phyloP scores from a whole-genome alignment of 768 basidiomycete genomes.

The Tulasnella sp. region DNA sequence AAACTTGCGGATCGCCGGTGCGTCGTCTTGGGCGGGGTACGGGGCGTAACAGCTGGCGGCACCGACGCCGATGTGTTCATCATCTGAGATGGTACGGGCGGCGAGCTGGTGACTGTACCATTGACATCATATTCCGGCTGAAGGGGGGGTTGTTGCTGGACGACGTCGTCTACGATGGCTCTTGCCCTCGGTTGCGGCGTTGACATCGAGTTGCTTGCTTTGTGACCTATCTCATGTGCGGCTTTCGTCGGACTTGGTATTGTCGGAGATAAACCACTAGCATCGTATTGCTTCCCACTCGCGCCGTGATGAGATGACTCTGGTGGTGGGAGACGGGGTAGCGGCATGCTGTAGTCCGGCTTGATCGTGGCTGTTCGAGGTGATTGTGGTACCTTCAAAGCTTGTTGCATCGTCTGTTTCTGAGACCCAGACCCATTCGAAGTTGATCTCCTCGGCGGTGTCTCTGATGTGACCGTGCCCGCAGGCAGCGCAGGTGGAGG shows the following conservation, averaged over 20 bases:
- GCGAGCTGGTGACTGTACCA: background rate
- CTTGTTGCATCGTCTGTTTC: slow-evolving; percentile 9
- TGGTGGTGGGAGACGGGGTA: slow-evolving; percentile 71
- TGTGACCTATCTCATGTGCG: background rate
- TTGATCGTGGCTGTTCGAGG: slow-evolving; percentile 32
- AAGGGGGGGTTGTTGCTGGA: slow-evolving; percentile 31
- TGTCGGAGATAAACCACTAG: slow-evolving; percentile 19
- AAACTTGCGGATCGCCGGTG: slow-evolving; percentile 78
- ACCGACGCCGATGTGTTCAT: background rate
- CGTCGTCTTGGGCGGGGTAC: slow-evolving; percentile 65
- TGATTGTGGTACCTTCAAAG: slow-evolving; percentile 11
- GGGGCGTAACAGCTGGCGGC: slow-evolving; percentile 35
- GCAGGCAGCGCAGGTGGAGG: slow-evolving; percentile 20
- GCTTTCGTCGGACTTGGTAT: slow-evolving; percentile 9
- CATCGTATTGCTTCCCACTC: slow-evolving; percentile 72
- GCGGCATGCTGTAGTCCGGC: slow-evolving; percentile 73
- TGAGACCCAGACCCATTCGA: slow-evolving; percentile 5
- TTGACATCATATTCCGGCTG: background rate
- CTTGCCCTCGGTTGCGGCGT: slow-evolving; percentile 49
- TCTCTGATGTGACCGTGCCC: slow-evolving; percentile 10
- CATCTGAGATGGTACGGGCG: background rate
- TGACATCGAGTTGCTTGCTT: background rate
- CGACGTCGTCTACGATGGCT: slow-evolving; percentile 39
- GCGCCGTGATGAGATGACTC: slow-evolving; percentile 57
- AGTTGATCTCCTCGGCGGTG: slow-evolving; percentile 16